Evolutionary conservation across 2,329 filamentous ascomycete species (phyloP).

Genomic region (Trichoderma harzianum): DNA sequence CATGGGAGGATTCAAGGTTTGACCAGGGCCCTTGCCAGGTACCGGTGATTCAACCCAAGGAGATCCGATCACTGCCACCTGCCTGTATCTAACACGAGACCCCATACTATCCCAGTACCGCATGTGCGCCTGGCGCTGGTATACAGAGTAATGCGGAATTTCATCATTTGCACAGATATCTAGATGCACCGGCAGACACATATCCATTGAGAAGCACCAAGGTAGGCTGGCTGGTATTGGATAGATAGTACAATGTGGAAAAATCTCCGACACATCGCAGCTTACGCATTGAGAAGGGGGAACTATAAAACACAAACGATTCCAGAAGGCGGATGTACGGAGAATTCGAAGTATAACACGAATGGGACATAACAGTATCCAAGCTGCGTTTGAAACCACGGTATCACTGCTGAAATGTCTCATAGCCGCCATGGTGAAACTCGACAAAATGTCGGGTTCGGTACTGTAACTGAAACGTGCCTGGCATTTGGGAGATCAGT

Average conservation of each 20-base stretch:
- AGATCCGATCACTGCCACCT: neutral
- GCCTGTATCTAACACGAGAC: neutral
- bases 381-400: neutral
- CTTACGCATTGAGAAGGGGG: neutral
- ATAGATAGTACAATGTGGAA: neutral
- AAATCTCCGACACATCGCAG: neutral
- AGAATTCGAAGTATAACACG: neutral
- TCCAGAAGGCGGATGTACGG: neutral
- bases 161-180: no score
- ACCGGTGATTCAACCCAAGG: neutral
- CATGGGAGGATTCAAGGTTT: neutral
- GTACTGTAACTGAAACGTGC: neutral
- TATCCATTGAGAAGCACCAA: neutral
- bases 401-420: neutral
- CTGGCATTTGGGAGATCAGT: neutral
- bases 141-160: neutral
- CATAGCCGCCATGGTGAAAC: neutral
- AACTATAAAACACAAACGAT: neutral
- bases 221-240: neutral
- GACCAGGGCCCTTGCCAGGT: conserved; percentile 8
- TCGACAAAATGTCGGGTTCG: neutral
- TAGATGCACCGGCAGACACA: neutral
- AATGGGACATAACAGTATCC: neutral
- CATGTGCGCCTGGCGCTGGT: neutral
- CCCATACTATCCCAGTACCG: neutral